phyloP scores from a whole-genome alignment of 768 basidiomycete genomes.

The Hysterangium stoloniferum region DNA sequence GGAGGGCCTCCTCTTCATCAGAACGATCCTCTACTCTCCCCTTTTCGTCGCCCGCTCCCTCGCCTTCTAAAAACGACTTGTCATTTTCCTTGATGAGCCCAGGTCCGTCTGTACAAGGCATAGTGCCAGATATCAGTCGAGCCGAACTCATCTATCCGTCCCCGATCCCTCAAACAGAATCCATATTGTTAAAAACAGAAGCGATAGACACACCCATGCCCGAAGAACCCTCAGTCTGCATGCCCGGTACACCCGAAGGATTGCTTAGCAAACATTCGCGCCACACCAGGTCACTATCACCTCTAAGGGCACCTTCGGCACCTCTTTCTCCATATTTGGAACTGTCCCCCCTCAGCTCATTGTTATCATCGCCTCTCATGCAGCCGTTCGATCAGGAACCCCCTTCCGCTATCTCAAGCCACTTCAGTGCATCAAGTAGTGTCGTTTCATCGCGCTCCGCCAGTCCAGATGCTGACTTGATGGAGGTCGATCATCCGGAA shows the following conservation, averaged over 20 bases:
- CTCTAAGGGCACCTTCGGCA: neutral
- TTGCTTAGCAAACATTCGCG: too few species aligned
- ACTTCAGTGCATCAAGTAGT: neutral
- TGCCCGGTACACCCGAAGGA: neutral
- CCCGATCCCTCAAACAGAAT: too few species aligned
- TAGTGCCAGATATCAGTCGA: too few species aligned
- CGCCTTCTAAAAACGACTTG: neutral
- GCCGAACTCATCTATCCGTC: too few species aligned
- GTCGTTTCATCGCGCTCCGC: conserved; percentile 2
- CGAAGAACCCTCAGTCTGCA: neutral
- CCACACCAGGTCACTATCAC: conserved; percentile 2
- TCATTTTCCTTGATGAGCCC: too few species aligned
- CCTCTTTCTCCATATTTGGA: neutral
- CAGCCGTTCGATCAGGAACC: neutral
- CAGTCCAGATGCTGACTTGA: neutral
- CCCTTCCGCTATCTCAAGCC: neutral
- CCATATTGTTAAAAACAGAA: neutral
- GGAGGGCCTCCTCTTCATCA: neutral
- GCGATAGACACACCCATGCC: neutral
- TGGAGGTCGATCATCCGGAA: neutral
- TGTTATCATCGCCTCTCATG: conserved; percentile 2
- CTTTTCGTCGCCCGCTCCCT: neutral
- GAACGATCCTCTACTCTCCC: conserved; percentile 3
- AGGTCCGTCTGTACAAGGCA: too few species aligned
- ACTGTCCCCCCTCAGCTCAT: conserved; percentile 5